Evolutionary conservation across 2,329 filamentous ascomycete genomes (phyloP).

Genomic region (Emydomyces testavorans): DNA sequence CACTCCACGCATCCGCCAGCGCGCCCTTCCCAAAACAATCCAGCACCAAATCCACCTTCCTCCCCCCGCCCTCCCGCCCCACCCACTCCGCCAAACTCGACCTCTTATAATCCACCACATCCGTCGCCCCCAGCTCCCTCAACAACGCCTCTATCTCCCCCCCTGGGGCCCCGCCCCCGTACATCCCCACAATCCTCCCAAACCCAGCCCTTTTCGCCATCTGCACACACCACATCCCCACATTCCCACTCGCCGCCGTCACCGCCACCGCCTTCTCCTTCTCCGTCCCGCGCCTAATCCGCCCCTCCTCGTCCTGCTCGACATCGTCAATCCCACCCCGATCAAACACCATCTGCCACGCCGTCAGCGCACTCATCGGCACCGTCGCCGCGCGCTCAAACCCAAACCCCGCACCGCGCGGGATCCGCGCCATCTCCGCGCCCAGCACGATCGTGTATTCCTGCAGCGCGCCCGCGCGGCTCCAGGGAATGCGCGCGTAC

Average conservation of each 20-base stretch:
- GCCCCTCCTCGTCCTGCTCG: slow-evolving; percentile 9
- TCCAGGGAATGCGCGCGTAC: slow-evolving; percentile 30
- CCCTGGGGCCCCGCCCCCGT: slow-evolving; percentile 31
- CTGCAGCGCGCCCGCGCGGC: slow-evolving; percentile 28
- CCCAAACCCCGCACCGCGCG: slow-evolving; percentile 24
- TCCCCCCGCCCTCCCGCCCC: slow-evolving; percentile 15
- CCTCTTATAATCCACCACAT: slow-evolving; percentile 33
- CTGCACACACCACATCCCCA: slow-evolving; percentile 35
- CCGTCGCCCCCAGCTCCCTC: slow-evolving; percentile 30
- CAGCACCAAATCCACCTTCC: slow-evolving; percentile 35
- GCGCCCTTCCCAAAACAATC: slow-evolving; percentile 34
- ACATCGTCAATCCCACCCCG: slow-evolving; percentile 21
- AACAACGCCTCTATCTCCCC: slow-evolving; percentile 27
- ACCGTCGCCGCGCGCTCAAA: slow-evolving; percentile 29
- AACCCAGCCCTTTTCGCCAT: slow-evolving; percentile 26
- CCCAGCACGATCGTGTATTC: slow-evolving; percentile 30
- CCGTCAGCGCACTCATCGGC: slow-evolving; percentile 31
- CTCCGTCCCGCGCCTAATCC: slow-evolving; percentile 27
- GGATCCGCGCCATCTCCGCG: slow-evolving; percentile 29
- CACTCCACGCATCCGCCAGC: slow-evolving; percentile 36
- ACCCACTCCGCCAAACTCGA: slow-evolving; percentile 24
- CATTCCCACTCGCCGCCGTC: slow-evolving; percentile 36
- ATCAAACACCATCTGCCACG: slow-evolving; percentile 38
- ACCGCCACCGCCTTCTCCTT: slow-evolving; percentile 36
- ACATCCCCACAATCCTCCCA: slow-evolving; percentile 31